A percentile compares a stretch with the other conserved stretches of the same genome.
phyloP scores from a whole-genome alignment of 192 early-diverging fungal genomes.

The Backusella morwellensis region DNA sequence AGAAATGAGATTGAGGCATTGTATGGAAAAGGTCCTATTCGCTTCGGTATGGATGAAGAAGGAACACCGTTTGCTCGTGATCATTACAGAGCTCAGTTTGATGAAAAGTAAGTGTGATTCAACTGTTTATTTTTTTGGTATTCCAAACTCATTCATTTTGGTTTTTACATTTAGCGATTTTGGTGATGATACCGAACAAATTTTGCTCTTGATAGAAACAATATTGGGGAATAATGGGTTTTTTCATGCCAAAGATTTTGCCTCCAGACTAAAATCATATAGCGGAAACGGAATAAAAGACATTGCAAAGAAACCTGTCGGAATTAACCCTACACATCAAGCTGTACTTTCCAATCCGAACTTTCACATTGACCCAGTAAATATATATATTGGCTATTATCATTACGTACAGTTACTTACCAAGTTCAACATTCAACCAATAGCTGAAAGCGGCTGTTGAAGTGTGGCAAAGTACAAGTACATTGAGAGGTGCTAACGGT shows the following conservation, averaged over 20 bases:
- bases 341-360: conserved; percentile 42
- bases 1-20: conserved; percentile 34
- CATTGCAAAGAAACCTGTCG: conserved; percentile 54
- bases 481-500: conserved; percentile 40
- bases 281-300: conserved; percentile 48
- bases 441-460: conserved; percentile 33
- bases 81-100: conserved; percentile 22
- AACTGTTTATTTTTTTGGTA: background rate
- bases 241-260: conserved; percentile 52
- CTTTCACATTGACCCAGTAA: conserved; percentile 49
- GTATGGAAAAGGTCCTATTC: conserved; percentile 58
- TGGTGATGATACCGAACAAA: conserved; percentile 58
- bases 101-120: conserved; percentile 31
- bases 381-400: background rate
- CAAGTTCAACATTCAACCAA: too few relatives aligned
- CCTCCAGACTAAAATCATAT: conserved; percentile 50
- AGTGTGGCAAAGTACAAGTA: conserved; percentile 30
- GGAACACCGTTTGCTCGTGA: conserved; percentile 28
- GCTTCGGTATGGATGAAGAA: conserved; percentile 51
- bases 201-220: conserved; percentile 52
- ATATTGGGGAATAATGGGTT: conserved; percentile 43
- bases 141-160: background rate
- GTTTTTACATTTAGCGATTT: conserved; percentile 29
- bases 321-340: conserved; percentile 53
- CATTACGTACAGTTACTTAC: background rate